Conservation (phyloP, 2,329 filamentous ascomycete species). For the Colletotrichum graminicola region DNA sequence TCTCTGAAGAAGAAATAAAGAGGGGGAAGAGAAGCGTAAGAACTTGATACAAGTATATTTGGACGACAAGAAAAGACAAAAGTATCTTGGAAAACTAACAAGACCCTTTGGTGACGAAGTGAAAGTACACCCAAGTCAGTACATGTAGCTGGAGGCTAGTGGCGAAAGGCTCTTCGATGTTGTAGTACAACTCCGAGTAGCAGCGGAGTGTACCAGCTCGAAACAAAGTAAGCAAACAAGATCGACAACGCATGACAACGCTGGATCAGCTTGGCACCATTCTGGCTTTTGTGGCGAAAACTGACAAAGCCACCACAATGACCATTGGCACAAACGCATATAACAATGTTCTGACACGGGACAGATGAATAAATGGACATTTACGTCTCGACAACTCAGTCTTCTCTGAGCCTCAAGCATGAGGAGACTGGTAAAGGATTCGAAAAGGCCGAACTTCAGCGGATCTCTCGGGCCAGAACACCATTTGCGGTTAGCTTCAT, state of each 20-base stretch:
- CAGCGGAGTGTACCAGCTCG: too few species aligned
- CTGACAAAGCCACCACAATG: neutral
- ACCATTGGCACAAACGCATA: neutral
- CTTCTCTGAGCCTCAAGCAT: neutral
- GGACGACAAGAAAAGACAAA: too few species aligned
- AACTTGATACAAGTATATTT: too few species aligned
- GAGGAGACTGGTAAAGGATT: neutral
- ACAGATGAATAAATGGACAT: neutral
- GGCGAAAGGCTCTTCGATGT: neutral
- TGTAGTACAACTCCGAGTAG: neutral
- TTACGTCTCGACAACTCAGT: neutral
- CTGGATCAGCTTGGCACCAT: neutral
- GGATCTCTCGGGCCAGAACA: neutral
- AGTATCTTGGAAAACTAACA: too few species aligned
- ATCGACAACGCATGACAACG: too few species aligned
- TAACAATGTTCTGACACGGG: too few species aligned
- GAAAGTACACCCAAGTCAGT: too few species aligned
- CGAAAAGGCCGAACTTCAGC: neutral
- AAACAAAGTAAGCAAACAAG: too few species aligned
- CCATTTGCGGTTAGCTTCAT: constrained; percentile 20
- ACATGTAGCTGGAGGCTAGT: too few species aligned
- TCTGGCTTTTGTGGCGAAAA: neutral
- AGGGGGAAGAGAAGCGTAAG: too few species aligned
- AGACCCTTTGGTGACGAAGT: too few species aligned
- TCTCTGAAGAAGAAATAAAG: too few species aligned